Conservation (phyloP, 2,329 filamentous ascomycete genomes). For the Penicillium frequentans region DNA sequence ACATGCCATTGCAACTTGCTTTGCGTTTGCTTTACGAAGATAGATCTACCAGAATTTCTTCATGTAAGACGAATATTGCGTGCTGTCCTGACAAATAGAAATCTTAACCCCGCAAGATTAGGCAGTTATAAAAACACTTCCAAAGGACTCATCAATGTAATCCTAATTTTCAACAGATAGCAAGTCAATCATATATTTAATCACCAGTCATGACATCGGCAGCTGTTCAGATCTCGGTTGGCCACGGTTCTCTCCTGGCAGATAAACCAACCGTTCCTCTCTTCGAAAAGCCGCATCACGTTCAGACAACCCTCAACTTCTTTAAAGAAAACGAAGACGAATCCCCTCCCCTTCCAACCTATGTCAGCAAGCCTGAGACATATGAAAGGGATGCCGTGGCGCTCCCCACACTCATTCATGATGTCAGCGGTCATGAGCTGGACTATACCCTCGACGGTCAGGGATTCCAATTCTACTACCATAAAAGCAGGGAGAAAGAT, state of each 20-base stretch:
- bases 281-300: slow-evolving; percentile 31
- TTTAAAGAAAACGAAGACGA: slow-evolving; percentile 46
- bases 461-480: slow-evolving; percentile 48
- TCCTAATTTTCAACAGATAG: not conserved
- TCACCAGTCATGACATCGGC: slow-evolving; percentile 30
- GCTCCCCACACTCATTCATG: slow-evolving; percentile 40
- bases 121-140: slow-evolving; percentile 8
- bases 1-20: not conserved
- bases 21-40: not conserved
- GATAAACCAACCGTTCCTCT: slow-evolving; percentile 15
- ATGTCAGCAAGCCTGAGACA: slow-evolving; percentile 40
- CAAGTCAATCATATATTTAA: not conserved
- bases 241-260: slow-evolving; percentile 7
- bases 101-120: slow-evolving; percentile 12
- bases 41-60: slow-evolving; percentile 32
- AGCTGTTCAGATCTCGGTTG: slow-evolving; percentile 24
- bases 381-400: slow-evolving; percentile 44
- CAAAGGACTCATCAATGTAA: not conserved
- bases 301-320: slow-evolving; percentile 49
- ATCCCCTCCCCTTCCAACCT: slow-evolving; percentile 41
- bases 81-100: slow-evolving; percentile 36
- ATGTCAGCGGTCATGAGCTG: slow-evolving; percentile 44
- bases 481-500: slow-evolving; percentile 37
- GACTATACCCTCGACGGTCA: slow-evolving; percentile 48
- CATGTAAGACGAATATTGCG: slow-evolving; percentile 28